Evolutionary conservation across 305 asterid species (phyloP), one percentile per base, ranked within the genome.

Genomic region (Rubia balearica): DNA sequence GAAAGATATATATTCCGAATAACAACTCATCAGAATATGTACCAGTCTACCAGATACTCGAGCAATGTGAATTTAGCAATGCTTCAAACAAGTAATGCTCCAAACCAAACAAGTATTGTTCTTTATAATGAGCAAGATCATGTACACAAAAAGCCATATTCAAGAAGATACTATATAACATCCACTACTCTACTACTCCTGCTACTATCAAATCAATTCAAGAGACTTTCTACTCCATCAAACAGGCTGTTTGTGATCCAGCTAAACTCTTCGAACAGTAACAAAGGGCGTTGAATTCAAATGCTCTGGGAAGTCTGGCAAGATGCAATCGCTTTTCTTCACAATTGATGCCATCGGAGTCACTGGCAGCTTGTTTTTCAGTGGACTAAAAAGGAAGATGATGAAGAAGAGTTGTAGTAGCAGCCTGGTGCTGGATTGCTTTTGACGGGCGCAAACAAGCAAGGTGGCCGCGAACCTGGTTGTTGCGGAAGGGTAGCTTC

Each of bases 401-500:
- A 57, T 27, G 33, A 19, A 51, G 13, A 59, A 12, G 33, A 56
- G 27, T n/a, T 13, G 16, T 30, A 3, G n/a, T 51, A 46, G 9
- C 9, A 17, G 59, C 59, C 59, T 17, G 19, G 67, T 74, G 69
- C 53, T 74, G 81, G 61, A 62, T 27, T 24, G 81, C 78, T 81
- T 85, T 85, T 66, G 69, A 68, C 4, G 87, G 90, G 41, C 90
- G 89, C 73, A 89, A 71, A 56, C 94, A 85, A 74, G 89, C 95
- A 2, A 91, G 76, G 78, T 77, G 89, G n/a, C 92, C 84, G 0
- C 66, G 72, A 42, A 80, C 61, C 68, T 81, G 85, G 83, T 78
- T 86, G 83, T 85, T 87, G 86, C 89, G 86, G 21, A 79, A 69
- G 0, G 97, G 97, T 51, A 91, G 97, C 75, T 84, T 83, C 61